A percentile compares a stretch with the other conserved stretches of the same genome.
Evolutionary conservation across 1,139 yeast genomes (phyloP).

Genomic region (Nakaseomyces nivariensis): DNA sequence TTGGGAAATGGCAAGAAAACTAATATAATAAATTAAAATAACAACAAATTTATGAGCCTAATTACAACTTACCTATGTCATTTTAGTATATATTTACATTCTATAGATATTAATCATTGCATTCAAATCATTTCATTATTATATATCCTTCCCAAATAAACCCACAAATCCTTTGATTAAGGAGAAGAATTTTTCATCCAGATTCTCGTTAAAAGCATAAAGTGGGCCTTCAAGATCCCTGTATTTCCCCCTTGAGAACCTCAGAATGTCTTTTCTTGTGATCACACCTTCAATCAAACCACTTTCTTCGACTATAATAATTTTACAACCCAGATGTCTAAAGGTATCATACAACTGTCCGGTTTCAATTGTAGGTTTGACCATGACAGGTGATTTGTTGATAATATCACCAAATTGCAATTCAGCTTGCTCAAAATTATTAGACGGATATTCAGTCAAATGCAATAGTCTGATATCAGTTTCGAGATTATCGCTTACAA

Average conservation of each 20-base stretch:
- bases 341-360: conserved; percentile 62
- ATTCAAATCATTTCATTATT: background rate
- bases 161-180: background rate
- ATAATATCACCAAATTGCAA: conserved; percentile 38
- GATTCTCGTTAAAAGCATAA: conserved; percentile 18
- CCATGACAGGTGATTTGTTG: conserved; percentile 55
- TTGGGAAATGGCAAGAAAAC: conserved; percentile 76
- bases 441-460: conserved; percentile 13
- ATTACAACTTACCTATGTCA: background rate
- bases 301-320: conserved; percentile 51
- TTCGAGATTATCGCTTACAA: conserved; percentile 9
- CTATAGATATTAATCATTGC: background rate
- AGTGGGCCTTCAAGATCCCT: conserved; percentile 23
- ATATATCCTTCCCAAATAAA: background rate
- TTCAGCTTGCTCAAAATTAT: conserved; percentile 12
- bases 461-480: conserved; percentile 11
- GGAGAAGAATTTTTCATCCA: conserved; percentile 17
- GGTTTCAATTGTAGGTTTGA: conserved; percentile 45
- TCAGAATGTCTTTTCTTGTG: conserved; percentile 58
- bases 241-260: conserved; percentile 32
- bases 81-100: background rate
- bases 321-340: conserved; percentile 70
- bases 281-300: conserved; percentile 51
- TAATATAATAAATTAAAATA: conserved; percentile 9
- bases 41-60: too few species aligned